phyloP scores from a whole-genome alignment of 2,329 filamentous ascomycete genomes.

The Stagonosporopsis tanaceti region DNA sequence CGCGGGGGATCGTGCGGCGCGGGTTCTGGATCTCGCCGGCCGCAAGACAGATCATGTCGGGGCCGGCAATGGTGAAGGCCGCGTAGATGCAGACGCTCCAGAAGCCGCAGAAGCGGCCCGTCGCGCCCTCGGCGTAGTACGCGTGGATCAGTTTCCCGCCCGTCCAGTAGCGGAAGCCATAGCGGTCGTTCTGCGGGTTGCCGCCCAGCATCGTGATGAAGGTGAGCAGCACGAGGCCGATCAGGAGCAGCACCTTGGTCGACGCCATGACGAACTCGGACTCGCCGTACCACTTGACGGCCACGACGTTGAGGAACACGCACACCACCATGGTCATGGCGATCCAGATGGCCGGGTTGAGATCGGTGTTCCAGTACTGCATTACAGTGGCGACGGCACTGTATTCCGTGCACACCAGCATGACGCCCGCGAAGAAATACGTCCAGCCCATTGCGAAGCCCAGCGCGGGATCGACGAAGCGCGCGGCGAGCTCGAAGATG shows the following conservation, averaged over 20 bases:
- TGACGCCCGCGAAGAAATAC: slow-evolving; percentile 62
- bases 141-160: slow-evolving; percentile 60
- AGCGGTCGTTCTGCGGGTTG: slow-evolving; percentile 58
- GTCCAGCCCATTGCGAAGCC: slow-evolving; percentile 75
- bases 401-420: slow-evolving; percentile 27
- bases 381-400: slow-evolving; percentile 50
- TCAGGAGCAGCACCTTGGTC: slow-evolving; percentile 46
- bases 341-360: slow-evolving; percentile 48
- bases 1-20: slow-evolving; percentile 66
- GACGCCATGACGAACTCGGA: slow-evolving; percentile 47
- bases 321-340: slow-evolving; percentile 48
- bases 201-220: slow-evolving; percentile 67
- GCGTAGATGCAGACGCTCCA: slow-evolving; percentile 58
- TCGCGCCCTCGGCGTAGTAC: slow-evolving; percentile 56
- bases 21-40: slow-evolving; percentile 67
- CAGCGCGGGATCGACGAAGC: slow-evolving; percentile 79
- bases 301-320: slow-evolving; percentile 46
- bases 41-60: slow-evolving; percentile 51
- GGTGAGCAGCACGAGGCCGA: slow-evolving; percentile 60
- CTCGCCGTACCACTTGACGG: slow-evolving; percentile 50
- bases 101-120: slow-evolving; percentile 55
- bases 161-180: slow-evolving; percentile 68
- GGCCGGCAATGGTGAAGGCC: slow-evolving; percentile 62
- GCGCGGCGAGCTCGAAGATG: slow-evolving; percentile 78
- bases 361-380: slow-evolving; percentile 46